Evolutionary conservation across 495 filamentous ascomycete genomes (phyloP).

Genomic region (Jackrogersella multiformis): DNA sequence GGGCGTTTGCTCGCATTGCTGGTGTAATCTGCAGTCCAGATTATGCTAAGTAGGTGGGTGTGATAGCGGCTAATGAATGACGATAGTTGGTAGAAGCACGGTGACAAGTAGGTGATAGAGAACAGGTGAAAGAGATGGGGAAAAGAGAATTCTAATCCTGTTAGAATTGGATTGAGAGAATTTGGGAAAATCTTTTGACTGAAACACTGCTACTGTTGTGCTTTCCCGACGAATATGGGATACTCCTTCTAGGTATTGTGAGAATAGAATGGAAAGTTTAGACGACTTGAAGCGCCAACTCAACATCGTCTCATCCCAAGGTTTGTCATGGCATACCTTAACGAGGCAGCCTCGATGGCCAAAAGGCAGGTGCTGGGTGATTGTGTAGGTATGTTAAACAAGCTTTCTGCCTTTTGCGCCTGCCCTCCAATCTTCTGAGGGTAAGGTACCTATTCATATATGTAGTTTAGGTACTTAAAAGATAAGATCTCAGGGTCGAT

Average conservation of each 20-base stretch:
- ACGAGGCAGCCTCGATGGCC: slow-evolving; percentile 19
- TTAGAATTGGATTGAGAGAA: not conserved
- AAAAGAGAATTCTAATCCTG: slow-evolving; percentile 1
- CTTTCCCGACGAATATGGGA: slow-evolving; percentile 16
- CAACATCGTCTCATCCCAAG: slow-evolving; percentile 11
- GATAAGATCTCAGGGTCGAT: not conserved
- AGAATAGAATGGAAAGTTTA: slow-evolving; percentile 9
- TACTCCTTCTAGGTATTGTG: not conserved
- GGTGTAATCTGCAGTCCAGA: slow-evolving; percentile 24
- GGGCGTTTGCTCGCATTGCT: slow-evolving; percentile 41
- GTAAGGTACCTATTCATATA: no score
- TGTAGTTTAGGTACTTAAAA: not conserved
- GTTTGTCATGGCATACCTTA: slow-evolving; percentile 23
- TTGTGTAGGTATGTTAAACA: not conserved
- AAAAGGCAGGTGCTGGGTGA: not conserved
- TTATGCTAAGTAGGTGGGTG: slow-evolving; percentile 22
- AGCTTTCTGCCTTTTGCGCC: not conserved
- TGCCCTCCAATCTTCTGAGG: not conserved
- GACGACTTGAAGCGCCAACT: not conserved
- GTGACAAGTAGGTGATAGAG: slow-evolving; percentile 21
- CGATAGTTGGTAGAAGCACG: slow-evolving; percentile 28
- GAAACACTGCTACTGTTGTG: slow-evolving; percentile 27
- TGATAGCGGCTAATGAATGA: slow-evolving; percentile 32
- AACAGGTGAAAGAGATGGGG: slow-evolving; percentile 5
- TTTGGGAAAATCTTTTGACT: slow-evolving; percentile 5